Evolutionary conservation across 2,329 filamentous ascomycete genomes (phyloP), one percentile per base, ranked within the genome.

Genomic region (Paraconiothyrium brasiliense): DNA sequence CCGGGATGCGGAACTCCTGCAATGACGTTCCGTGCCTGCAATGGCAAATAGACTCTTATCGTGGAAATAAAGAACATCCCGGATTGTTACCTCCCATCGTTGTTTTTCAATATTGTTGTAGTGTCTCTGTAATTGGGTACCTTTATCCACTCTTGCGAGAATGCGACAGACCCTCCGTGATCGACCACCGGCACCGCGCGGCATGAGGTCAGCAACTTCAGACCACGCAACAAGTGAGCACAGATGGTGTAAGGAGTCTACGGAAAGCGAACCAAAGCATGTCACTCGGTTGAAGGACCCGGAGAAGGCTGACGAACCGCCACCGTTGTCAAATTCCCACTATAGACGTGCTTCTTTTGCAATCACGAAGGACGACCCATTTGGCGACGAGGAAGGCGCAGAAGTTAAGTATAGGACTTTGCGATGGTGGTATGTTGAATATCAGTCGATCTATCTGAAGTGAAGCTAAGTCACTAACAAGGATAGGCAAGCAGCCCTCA

Each of bases 321-420:
- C n/a, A 10, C 32, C 49, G 16, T 22, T 52, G 2, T 39, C 49
- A 6, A 9, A 39, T 24, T 34, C 10, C 37, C 16, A 13, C 3
- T n/a, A n/a, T 3, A 41, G 50, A 7, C 20, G 34, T 13, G 24
- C 27, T n/a, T 39, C 49, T 20, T 51, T 51, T 3, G n/a, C 34
- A 27, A 34, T 27, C 11, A 34, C 50, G 22, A 62, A 63, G 50
- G 64, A 63, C 2, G 66, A 68, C 57, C 67, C 67, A 14, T 74
- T 74, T 57, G 71, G 68, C 9, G 66, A 72, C 46, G 70, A 73
- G 54, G 66, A 68, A 32, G 63, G 62, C 27, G 68, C 64, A 4
- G 79, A 84, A 60, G 80, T 85, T 63, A 81, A 85, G 64, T 85
- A 84, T 69, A 81, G 82, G 66, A 81, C 80, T 0, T 75, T 85